Evolutionary conservation across 176 grass and related monocot species (phyloP).

Genomic region (Hsuehochloa calcarea): DNA sequence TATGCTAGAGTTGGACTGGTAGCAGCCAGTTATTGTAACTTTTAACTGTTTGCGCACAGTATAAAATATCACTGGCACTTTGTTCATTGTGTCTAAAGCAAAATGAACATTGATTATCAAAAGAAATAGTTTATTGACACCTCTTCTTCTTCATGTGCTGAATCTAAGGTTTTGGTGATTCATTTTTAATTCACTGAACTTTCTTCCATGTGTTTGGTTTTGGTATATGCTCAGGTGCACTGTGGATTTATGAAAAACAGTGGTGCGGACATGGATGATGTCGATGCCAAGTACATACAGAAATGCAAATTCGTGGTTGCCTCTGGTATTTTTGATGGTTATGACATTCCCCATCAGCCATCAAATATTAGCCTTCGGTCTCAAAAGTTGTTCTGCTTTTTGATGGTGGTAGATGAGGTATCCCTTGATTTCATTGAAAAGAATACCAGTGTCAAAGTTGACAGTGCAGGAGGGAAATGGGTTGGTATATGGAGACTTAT

Average conservation of each 20-base stretch:
- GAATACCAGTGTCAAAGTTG: constrained; percentile 66
- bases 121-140: not conserved
- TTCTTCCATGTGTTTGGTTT: constrained; percentile 3
- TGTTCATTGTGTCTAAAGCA: constrained; percentile 9
- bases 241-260: constrained; percentile 92
- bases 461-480: constrained; percentile 82
- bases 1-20: not conserved
- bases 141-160: not conserved
- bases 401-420: constrained; percentile 95
- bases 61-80: not conserved
- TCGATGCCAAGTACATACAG: constrained; percentile 67
- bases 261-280: constrained; percentile 81
- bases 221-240: constrained; percentile 60
- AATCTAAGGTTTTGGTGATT: not conserved
- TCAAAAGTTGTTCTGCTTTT: constrained; percentile 45
- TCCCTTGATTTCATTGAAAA: constrained; percentile 89
- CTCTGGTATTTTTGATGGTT: constrained; percentile 99
- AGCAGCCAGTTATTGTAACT: not conserved
- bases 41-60: not conserved
- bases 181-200: not conserved
- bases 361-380: constrained; percentile 61
- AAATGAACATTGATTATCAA: not conserved
- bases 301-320: constrained; percentile 96
- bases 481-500: constrained; percentile 92
- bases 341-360: constrained; percentile 90